A percentile compares a stretch with the other conserved stretches of the same genome.
These are phyloP conservation scores for Plasmodium vivax DNA, from an alignment of 169 alveolate genomes.

Conservation along the genomic window DNA sequence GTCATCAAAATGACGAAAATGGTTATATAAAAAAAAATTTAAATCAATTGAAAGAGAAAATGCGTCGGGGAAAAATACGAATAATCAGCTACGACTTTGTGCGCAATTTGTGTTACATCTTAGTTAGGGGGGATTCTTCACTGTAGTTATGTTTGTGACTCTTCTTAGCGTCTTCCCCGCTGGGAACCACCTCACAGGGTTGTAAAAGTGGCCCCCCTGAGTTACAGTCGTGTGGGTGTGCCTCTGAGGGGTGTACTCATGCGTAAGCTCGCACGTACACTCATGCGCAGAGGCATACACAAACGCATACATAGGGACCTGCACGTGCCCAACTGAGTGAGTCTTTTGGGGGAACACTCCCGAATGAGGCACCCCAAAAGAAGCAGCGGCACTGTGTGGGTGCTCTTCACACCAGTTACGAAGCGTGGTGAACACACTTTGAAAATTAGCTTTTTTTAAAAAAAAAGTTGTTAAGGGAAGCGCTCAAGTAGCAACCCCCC, in stretches of 20 bases:
- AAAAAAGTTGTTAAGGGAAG: not conserved
- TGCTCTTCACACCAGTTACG: not conserved
- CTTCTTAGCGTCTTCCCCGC: not conserved
- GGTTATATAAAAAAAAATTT: not conserved
- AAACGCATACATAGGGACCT: not conserved
- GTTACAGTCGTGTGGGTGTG: not conserved
- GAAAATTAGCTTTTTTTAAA: not conserved
- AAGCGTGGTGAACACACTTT: not conserved
- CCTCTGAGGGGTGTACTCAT: not conserved
- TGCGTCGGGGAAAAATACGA: not conserved
- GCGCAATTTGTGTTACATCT: constrained; percentile 24
- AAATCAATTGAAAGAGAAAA: constrained; percentile 5
- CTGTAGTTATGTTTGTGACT: not conserved
- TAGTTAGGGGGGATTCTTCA: not conserved
- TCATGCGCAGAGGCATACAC: no score
- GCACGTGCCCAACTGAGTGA: not conserved
- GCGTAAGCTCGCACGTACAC: no score
- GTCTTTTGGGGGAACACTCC: not conserved
- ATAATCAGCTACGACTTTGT: constrained; percentile 34
- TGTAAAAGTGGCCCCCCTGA: not conserved
- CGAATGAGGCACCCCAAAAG: not conserved
- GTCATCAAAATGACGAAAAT: constrained; percentile 5
- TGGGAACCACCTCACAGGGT: not conserved
- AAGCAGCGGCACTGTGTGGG: not conserved
- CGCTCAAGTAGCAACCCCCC: not conserved